Evolutionary conservation across 2,329 filamentous ascomycete genomes (phyloP).

Genomic region (Cladosporium cucumerinum): DNA sequence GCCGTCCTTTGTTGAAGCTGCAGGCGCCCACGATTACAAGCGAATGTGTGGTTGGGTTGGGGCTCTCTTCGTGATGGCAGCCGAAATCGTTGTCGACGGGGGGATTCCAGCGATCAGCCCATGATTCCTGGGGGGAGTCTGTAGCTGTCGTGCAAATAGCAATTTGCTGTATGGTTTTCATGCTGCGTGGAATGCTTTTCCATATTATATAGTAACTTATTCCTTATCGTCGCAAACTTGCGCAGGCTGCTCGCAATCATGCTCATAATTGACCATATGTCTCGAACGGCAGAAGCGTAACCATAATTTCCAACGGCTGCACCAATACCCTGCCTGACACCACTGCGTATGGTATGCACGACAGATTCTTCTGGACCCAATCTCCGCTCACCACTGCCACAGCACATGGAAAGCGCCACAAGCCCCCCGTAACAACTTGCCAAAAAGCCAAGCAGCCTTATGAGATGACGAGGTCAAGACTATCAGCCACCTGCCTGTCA

Average conservation of each 20-base stretch:
- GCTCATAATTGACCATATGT: slow-evolving; percentile 8
- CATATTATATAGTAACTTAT: not conserved
- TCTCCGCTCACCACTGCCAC: not conserved
- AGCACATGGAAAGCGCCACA: not conserved
- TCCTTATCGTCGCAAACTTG: slow-evolving; percentile 9
- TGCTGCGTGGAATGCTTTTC: not conserved
- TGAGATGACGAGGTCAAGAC: slow-evolving; percentile 6
- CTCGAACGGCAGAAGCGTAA: not conserved
- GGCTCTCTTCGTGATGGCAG: not conserved
- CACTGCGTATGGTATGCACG: not conserved
- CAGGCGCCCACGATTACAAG: not conserved
- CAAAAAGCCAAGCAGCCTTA: slow-evolving; percentile 1
- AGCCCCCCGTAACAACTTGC: not conserved
- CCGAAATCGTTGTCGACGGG: not conserved
- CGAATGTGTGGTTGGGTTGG: not conserved
- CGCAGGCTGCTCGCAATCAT: slow-evolving; percentile 7
- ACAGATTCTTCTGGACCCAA: not conserved
- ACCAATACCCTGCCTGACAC: not conserved
- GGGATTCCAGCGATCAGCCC: not conserved
- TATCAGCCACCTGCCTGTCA: slow-evolving; percentile 1
- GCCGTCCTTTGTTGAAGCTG: not conserved
- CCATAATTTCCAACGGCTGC: not conserved
- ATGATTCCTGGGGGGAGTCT: not conserved
- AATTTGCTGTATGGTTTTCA: not conserved
- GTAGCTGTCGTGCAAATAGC: not conserved